Evolutionary conservation across 257 asterid genomes (phyloP).

Genomic region (Nicotiana attenuata): DNA sequence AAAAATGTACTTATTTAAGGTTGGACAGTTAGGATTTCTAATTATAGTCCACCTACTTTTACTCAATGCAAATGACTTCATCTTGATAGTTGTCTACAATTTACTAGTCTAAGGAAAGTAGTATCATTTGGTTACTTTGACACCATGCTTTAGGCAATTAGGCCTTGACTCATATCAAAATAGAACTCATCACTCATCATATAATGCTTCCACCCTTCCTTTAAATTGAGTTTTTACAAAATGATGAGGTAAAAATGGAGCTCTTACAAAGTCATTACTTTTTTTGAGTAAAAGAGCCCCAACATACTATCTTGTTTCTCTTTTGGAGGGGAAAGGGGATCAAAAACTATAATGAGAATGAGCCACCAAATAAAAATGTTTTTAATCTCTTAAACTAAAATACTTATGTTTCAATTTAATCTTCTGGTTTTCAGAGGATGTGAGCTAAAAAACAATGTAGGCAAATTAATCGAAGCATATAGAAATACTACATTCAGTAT

Average conservation of each 20-base stretch:
- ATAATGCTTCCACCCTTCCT: background rate
- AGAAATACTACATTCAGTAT: background rate
- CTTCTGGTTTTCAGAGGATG: background rate
- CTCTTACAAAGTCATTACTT: background rate
- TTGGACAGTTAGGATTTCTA: background rate
- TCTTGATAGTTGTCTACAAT: background rate
- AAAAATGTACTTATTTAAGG: background rate
- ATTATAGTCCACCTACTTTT: slow-evolving; percentile 4
- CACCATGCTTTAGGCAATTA: background rate
- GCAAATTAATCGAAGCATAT: background rate
- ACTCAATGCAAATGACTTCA: background rate
- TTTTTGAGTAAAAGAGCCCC: background rate
- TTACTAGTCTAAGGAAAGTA: background rate
- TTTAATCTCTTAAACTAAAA: background rate
- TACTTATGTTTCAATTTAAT: background rate
- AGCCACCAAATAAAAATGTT: background rate
- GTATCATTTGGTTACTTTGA: background rate
- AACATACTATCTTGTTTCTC: background rate
- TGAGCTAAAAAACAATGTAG: background rate
- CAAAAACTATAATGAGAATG: background rate
- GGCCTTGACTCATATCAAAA: background rate
- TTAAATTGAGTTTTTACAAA: background rate
- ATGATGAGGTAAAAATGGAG: background rate
- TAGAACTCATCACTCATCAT: background rate
- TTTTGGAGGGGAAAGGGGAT: background rate